Percentiles rank a stretch among this genome's conserved stretches.
These are phyloP conservation scores for Hypericum perforatum DNA, from an alignment of 345 rosid genomes.

Conservation along the genomic window DNA sequence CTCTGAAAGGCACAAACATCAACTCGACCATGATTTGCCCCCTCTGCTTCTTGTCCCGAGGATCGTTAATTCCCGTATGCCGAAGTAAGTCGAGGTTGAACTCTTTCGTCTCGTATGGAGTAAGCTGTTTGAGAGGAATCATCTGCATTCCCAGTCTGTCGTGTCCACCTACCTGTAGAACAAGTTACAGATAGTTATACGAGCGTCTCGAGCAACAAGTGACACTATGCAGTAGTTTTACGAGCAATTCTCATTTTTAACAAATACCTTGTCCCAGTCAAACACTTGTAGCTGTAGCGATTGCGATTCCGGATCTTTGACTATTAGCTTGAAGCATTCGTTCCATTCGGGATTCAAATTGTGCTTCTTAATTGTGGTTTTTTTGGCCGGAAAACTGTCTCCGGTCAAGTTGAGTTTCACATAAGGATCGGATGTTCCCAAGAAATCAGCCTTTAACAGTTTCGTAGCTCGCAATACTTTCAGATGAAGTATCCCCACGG, in stretches of 20 bases:
- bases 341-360: slow-evolving; percentile 4
- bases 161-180: slow-evolving; percentile 53
- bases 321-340: slow-evolving; percentile 1
- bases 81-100: slow-evolving; percentile 57
- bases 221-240: too few relatives aligned
- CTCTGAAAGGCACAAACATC: slow-evolving; percentile 54
- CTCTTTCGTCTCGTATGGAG: slow-evolving; percentile 35
- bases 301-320: slow-evolving; percentile 2
- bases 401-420: slow-evolving; percentile 1
- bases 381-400: background rate
- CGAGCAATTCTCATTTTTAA: background rate
- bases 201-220: background rate
- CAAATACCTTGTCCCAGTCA: slow-evolving; percentile 5
- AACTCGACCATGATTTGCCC: slow-evolving; percentile 50
- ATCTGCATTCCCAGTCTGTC: slow-evolving; percentile 70
- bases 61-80: slow-evolving; percentile 35
- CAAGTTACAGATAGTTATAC: background rate
- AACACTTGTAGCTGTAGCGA: background rate
- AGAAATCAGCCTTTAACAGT: slow-evolving; percentile 3
- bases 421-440: slow-evolving; percentile 3
- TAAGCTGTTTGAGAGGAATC: slow-evolving; percentile 42
- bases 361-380: slow-evolving; percentile 5
- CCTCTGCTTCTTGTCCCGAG: slow-evolving; percentile 42
- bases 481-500: background rate
- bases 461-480: slow-evolving; percentile 1